Evolutionary conservation across 768 basidiomycete species (phyloP), one percentile per base, ranked within the genome.

Genomic region (Mycena polygramma): DNA sequence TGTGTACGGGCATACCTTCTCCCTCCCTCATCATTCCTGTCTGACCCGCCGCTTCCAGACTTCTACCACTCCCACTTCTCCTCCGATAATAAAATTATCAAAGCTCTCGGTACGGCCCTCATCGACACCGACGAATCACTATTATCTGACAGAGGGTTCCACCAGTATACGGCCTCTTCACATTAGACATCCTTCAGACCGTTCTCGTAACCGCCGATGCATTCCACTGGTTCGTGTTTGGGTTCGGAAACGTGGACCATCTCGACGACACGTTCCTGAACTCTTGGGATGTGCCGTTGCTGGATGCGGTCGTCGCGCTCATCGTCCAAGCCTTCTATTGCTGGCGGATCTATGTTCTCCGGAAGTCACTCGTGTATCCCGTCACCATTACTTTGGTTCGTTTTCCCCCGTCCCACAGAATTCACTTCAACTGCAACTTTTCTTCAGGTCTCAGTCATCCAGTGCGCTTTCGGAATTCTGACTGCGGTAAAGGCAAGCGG

Each of bases 261-360:
- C 52, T 53, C 26, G 26, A 53, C 52, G 26, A 13, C 11, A 35
- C 26, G 15, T 53, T 30, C 52, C 30, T 53, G 26, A 30, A 53
- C 26, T 19, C 52, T 26, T 35, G 52, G 49, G 52, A 53, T 15
- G 7, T 53, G 26, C 9, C 26, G 1, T 30, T 30, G 9, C 7
- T 53, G 22, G 49, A 51, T 14, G 22, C n/a, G 22, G 22, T 24
- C 2, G 24, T 51, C n/a, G n/a, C n/a, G 1, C 49, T 51, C 22
- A 24, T 51, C 49, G 49, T 51, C 22, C 22, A 51, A 24, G 22
- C 24, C 13, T 51, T 51, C 49, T 51, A 24, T 35, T 53, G 52
- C 14, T 35, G 26, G 52, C 52, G 52, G 26, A 53, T 53, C 7
- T 53, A 30, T 53, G 52, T 53, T 6, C 52, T 53, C 52, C 52